phyloP scores from a whole-genome alignment of 2,329 filamentous ascomycete species.

The Botrytis byssoidea region DNA sequence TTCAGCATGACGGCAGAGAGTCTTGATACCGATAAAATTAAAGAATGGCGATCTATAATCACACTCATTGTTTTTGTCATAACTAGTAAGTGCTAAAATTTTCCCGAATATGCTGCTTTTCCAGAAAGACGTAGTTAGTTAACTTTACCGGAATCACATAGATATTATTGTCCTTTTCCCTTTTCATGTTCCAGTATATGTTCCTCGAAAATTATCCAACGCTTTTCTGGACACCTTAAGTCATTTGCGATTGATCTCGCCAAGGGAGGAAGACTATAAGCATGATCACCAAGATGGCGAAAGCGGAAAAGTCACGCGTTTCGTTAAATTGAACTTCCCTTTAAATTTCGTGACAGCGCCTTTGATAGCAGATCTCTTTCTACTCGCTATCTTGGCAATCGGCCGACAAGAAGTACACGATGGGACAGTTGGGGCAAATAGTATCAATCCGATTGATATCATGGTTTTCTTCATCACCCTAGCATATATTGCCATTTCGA shows the following conservation, averaged over 20 bases:
- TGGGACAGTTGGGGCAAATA: slow-evolving; percentile 63
- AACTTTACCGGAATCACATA: slow-evolving; percentile 38
- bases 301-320: slow-evolving; percentile 41
- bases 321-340: slow-evolving; percentile 56
- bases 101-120: not conserved
- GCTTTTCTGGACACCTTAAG: slow-evolving; percentile 46
- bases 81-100: slow-evolving; percentile 57
- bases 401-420: slow-evolving; percentile 65
- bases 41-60: slow-evolving; percentile 66
- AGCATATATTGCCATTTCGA: slow-evolving; percentile 75
- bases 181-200: slow-evolving; percentile 60
- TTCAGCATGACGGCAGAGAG: slow-evolving; percentile 6
- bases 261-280: slow-evolving; percentile 37
- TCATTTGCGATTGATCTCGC: slow-evolving; percentile 52
- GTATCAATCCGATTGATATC: slow-evolving; percentile 69
- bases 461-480: slow-evolving; percentile 73
- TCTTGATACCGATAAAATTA: slow-evolving; percentile 56
- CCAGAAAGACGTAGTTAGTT: slow-evolving; percentile 18
- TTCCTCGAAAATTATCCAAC: slow-evolving; percentile 53
- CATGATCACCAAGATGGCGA: slow-evolving; percentile 30
- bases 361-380: slow-evolving; percentile 67
- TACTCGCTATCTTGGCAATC: slow-evolving; percentile 68
- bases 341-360: slow-evolving; percentile 72
- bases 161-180: slow-evolving; percentile 69
- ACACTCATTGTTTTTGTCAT: slow-evolving; percentile 67